phyloP scores from a whole-genome alignment of 306 rosid genomes.

The Prinsepia uniflora region DNA sequence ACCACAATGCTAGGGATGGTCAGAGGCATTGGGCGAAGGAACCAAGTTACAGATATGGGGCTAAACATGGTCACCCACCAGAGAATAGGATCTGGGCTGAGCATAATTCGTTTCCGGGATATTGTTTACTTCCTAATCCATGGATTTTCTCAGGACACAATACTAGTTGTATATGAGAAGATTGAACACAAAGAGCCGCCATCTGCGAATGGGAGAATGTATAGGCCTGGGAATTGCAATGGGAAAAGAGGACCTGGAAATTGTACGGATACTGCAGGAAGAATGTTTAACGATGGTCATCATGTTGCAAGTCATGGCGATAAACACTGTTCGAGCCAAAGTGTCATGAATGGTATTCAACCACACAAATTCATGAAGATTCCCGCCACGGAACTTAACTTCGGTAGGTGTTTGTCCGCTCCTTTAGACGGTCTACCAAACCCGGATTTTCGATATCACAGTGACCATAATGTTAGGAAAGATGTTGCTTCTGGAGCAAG shows the following conservation, averaged over 20 bases:
- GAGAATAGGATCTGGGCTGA: conserved; percentile 8
- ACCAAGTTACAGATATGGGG: neutral
- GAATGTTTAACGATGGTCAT: conserved; percentile 7
- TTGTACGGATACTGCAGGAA: neutral
- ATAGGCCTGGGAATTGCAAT: conserved; percentile 1
- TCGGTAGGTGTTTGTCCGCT: neutral
- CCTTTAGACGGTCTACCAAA: neutral
- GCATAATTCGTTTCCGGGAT: neutral
- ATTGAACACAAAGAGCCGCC: neutral
- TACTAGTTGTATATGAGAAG: neutral
- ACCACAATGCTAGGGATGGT: conserved; percentile 2
- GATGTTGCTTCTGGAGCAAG: neutral
- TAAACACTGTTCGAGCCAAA: neutral
- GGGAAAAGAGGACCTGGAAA: conserved; percentile 7
- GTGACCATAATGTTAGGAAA: conserved; percentile 3
- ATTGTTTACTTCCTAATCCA: neutral
- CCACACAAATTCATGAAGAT: conserved; percentile 1
- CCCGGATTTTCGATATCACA: neutral
- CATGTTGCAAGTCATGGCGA: neutral
- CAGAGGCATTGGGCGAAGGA: conserved; percentile 6
- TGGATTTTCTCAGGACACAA: conserved; percentile 5
- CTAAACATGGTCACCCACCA: neutral
- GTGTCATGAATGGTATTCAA: neutral
- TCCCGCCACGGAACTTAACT: neutral
- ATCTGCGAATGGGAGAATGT: neutral